Evolutionary conservation across 2,329 filamentous ascomycete species (phyloP), one percentile per base, ranked within the genome.

Genomic region (Fusarium sterilihyphosum): DNA sequence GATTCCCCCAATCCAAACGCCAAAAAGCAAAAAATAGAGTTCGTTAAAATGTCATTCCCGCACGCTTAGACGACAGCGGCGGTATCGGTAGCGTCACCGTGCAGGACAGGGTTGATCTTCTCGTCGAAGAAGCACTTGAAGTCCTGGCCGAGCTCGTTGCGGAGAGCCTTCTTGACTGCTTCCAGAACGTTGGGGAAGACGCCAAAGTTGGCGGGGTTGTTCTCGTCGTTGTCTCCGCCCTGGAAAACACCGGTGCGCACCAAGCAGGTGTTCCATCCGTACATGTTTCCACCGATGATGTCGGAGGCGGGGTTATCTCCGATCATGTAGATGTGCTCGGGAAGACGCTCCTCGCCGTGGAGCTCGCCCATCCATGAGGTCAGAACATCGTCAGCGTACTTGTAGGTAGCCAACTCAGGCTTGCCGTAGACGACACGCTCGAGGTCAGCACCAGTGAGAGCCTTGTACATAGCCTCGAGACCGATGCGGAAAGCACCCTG

Each of bases 401-500:
- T 88, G 81, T 96, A 98, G 3, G 95, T 97, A 22, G 87, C 85
- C 54, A 86, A 83, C 74, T 90, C 88, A 18, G 95, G 95, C 84
- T 98, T 98, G 6, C 89, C 90, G 24, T 87, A 78, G 46, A 78
- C 77, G 37, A 78, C 77, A 66, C 77, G 77, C 71, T 78, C 77
- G 33, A 78, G 67, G 44, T 78, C 77, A 7, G 65, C 77, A 6
- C 77, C 87, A 0, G 93, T 96, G 20, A 94, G 84, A 26, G 90
- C 89, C 26, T 85, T 81, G 93, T 94, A 97, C 14, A 95, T 88
- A 3, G 94, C 94, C 71, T 91, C 88, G 8, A 98, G 84, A 1
- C 94, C 93, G 38, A 92, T 92, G 70, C 92, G 90, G 84, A 98
- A 98, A 4, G 93, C 94, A 47, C 95, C 95, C 84, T 98, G 95